phyloP scores from a whole-genome alignment of 768 basidiomycete genomes.

The Tylopilus sp. region DNA sequence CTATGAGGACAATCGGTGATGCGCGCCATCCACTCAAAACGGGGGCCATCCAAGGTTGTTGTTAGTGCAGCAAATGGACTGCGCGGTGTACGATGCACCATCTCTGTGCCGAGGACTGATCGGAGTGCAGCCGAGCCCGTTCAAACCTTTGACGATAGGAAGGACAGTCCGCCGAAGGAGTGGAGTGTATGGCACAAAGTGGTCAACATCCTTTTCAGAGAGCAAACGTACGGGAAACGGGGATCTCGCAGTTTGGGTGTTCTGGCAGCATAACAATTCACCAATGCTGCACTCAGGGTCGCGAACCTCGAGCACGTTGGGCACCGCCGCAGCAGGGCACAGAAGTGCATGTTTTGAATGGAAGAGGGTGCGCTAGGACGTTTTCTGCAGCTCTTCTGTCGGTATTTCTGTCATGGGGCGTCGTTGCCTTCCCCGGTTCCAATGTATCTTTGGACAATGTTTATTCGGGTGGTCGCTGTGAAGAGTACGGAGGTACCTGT shows the following conservation, averaged over 20 bases:
- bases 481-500: too few relatives aligned
- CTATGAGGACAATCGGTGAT: not conserved
- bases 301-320: slow-evolving; percentile 2
- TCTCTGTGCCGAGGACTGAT: not conserved
- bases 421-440: not conserved
- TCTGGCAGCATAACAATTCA: slow-evolving; percentile 8
- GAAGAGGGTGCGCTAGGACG: not conserved
- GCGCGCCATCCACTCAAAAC: not conserved
- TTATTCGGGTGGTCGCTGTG: too few relatives aligned
- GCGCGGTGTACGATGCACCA: not conserved
- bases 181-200: too few relatives aligned
- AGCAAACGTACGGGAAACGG: too few relatives aligned
- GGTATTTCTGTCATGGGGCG: too few relatives aligned
- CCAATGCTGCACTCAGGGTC: slow-evolving; percentile 13
- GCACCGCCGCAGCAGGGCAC: slow-evolving; percentile 9
- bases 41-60: not conserved
- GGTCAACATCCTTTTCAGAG: too few relatives aligned
- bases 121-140: slow-evolving; percentile 5
- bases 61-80: not conserved
- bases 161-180: not conserved
- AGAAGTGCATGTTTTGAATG: slow-evolving; percentile 3
- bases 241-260: not conserved
- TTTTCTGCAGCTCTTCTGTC: not conserved
- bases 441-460: not conserved
- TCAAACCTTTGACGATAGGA: not conserved